Percentiles rank a stretch among this genome's conserved stretches.
Evolutionary conservation across 176 grass and related monocot species (phyloP).

Genomic region (Puya raimondii): DNA sequence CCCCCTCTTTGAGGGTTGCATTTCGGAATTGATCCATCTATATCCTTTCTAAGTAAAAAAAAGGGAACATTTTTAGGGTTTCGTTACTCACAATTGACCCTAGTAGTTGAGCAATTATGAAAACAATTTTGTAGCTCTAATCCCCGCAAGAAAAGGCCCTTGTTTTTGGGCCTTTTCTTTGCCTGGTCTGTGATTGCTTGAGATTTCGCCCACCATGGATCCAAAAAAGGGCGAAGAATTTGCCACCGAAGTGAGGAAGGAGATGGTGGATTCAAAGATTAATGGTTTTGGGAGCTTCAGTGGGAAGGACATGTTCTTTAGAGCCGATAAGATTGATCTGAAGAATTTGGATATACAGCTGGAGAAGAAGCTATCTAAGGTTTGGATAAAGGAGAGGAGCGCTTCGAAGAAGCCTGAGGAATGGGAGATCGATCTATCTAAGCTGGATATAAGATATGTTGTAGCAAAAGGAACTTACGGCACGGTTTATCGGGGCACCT

Average conservation of each 20-base stretch:
- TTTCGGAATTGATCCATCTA: too few species aligned
- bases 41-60: too few species aligned
- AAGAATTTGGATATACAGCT: slow-evolving; percentile 63
- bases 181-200: not conserved
- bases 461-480: slow-evolving; percentile 80
- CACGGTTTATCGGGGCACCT: slow-evolving; percentile 73
- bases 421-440: slow-evolving; percentile 78
- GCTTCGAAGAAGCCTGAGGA: slow-evolving; percentile 22
- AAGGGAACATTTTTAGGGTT: not conserved
- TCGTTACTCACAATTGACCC: not conserved
- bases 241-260: not conserved
- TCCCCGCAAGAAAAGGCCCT: not conserved
- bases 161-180: not conserved
- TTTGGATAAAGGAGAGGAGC: slow-evolving; percentile 51
- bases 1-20: too few species aligned
- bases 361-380: slow-evolving; percentile 68
- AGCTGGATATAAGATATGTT: slow-evolving; percentile 60
- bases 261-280: not conserved
- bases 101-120: not conserved
- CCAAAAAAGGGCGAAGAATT: not conserved
- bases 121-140: not conserved
- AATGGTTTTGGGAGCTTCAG: slow-evolving; percentile 7
- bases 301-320: slow-evolving; percentile 44
- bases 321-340: slow-evolving; percentile 66
- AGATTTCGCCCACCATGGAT: slow-evolving; percentile 21